Evolutionary conservation across 2,329 filamentous ascomycete genomes (phyloP).

Genomic region (Trichoderma pleuroti): DNA sequence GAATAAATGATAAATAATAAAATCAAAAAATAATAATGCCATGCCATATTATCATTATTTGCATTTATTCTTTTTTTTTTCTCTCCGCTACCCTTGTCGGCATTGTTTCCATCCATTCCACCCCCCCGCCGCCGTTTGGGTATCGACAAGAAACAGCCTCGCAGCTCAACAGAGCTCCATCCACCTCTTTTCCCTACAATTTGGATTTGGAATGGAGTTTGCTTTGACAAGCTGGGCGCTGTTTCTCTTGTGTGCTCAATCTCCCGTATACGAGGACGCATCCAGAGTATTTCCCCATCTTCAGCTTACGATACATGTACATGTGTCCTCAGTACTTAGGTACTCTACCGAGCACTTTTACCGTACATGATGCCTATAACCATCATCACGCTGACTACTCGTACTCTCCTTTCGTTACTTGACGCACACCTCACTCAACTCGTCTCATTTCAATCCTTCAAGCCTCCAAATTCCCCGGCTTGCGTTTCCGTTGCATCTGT

Average conservation of each 20-base stretch:
- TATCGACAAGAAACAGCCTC: constrained; percentile 3
- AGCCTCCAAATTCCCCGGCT: constrained; percentile 3
- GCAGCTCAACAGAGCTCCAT: not conserved
- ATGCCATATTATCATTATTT: not conserved
- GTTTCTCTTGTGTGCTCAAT: not conserved
- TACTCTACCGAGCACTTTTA: not conserved
- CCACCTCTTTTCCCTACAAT: not conserved
- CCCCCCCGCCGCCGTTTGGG: constrained; percentile 1
- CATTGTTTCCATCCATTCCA: not conserved
- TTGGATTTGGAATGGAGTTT: not conserved
- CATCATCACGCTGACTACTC: not conserved
- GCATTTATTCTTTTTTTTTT: not conserved
- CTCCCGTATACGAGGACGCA: too few relatives aligned
- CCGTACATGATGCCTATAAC: not conserved
- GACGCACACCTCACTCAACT: not conserved
- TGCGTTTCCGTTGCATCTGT: not conserved
- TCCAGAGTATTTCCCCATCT: not conserved
- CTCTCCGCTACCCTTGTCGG: not conserved
- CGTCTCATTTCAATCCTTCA: not conserved
- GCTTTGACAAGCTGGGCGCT: not conserved
- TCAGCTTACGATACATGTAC: not conserved
- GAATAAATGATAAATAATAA: constrained; percentile 1
- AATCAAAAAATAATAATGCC: not conserved
- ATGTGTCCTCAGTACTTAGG: not conserved
- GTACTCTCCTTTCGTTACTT: not conserved